phyloP scores from a whole-genome alignment of 2,329 filamentous ascomycete species.

The Myriosclerotinia scirpicola region DNA sequence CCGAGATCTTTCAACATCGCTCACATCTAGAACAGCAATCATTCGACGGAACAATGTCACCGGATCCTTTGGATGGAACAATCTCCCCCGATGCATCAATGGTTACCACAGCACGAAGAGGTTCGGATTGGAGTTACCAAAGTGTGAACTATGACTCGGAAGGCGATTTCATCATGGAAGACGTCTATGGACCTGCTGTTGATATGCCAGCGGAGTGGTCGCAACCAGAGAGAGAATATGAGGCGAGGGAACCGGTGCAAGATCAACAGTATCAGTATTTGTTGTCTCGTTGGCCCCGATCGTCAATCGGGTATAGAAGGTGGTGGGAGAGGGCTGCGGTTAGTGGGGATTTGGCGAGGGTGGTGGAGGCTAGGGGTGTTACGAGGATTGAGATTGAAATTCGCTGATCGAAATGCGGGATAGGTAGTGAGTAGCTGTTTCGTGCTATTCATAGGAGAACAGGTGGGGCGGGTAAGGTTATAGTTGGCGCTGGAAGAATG shows the following conservation, averaged over 20 bases:
- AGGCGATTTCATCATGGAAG: slow-evolving; percentile 35
- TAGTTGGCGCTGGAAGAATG: neutral
- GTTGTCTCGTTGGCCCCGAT: slow-evolving; percentile 18
- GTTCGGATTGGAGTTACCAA: slow-evolving; percentile 15
- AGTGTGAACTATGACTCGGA: slow-evolving; percentile 29
- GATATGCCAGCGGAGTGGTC: neutral
- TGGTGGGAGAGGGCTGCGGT: slow-evolving; percentile 13
- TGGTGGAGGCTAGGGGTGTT: slow-evolving; percentile 40
- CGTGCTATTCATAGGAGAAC: neutral
- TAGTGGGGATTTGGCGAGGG: slow-evolving; percentile 34
- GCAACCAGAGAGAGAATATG: slow-evolving; percentile 22
- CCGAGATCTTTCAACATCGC: slow-evolving; percentile 11
- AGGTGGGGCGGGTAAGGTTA: neutral
- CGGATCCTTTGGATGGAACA: slow-evolving; percentile 30
- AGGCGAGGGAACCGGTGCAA: neutral
- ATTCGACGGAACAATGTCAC: slow-evolving; percentile 31
- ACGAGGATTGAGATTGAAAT: slow-evolving; percentile 23
- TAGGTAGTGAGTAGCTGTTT: neutral
- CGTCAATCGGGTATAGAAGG: neutral
- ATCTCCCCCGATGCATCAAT: neutral
- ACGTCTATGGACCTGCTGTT: slow-evolving; percentile 25
- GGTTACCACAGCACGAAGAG: neutral
- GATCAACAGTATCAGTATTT: slow-evolving; percentile 22
- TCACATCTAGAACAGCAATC: slow-evolving; percentile 24
- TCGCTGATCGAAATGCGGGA: slow-evolving; percentile 3